Conservation (phyloP, 129 eudicot species). For the Mikania micrantha region DNA sequence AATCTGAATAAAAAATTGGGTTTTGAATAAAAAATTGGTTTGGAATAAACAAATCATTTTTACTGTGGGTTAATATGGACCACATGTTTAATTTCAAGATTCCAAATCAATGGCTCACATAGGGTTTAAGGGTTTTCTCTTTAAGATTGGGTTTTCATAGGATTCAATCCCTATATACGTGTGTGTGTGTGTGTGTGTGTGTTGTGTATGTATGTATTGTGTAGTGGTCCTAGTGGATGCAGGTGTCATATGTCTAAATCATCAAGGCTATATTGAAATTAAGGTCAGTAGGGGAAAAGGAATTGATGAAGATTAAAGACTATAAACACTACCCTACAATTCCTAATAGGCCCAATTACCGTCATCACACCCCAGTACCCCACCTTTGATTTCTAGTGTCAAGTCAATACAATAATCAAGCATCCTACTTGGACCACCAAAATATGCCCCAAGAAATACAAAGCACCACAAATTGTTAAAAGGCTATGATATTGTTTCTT, state of each 20-base stretch:
- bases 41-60: no score
- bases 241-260: conserved; percentile 10
- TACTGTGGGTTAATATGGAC: no score
- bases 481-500: conserved; percentile 12
- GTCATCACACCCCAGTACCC: conserved; percentile 17
- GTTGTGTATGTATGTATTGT: no score
- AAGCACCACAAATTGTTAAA: conserved; percentile 14
- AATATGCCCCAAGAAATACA: conserved; percentile 11
- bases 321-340: conserved; percentile 7
- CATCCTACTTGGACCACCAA: conserved; percentile 28
- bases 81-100: no score
- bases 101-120: no score
- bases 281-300: background rate
- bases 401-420: conserved; percentile 7
- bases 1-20: no score
- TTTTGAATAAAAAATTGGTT: no score
- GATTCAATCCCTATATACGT: no score
- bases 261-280: conserved; percentile 16
- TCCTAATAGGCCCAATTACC: conserved; percentile 9
- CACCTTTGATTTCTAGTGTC: conserved; percentile 5
- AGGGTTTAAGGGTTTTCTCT: no score
- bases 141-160: no score
- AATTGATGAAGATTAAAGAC: background rate
- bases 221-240: no score
- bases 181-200: no score